These are phyloP conservation scores for Xanthoconium purpureum DNA, from an alignment of 768 basidiomycete genomes.

Conservation along the genomic window DNA sequence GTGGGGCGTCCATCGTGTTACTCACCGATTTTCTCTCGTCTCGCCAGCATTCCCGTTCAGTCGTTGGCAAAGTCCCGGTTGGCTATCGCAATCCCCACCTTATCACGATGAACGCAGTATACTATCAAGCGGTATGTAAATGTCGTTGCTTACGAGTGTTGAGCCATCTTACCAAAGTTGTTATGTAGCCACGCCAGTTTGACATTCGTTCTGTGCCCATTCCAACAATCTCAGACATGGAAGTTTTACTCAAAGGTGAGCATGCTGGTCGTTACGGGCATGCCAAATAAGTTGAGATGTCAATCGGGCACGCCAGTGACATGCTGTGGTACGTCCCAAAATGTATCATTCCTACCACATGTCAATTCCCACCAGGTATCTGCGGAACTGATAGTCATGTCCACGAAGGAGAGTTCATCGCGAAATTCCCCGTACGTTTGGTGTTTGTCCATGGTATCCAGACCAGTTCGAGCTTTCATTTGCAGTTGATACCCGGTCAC, in stretches of 20 bases:
- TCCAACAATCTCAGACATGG: slow-evolving; percentile 50
- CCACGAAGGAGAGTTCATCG: slow-evolving; percentile 58
- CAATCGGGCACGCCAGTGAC: slow-evolving; percentile 28
- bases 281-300: not conserved
- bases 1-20: not conserved
- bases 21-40: not conserved
- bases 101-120: slow-evolving; percentile 46
- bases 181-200: slow-evolving; percentile 44
- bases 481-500: slow-evolving; percentile 64
- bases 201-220: slow-evolving; percentile 51
- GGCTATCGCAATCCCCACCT: not conserved
- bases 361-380: slow-evolving; percentile 37
- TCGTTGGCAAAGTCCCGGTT: not conserved
- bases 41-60: not conserved
- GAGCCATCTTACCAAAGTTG: not conserved
- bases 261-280: not conserved
- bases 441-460: not conserved
- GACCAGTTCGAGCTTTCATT: not conserved
- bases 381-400: slow-evolving; percentile 58
- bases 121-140: slow-evolving; percentile 39
- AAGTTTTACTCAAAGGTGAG: slow-evolving; percentile 59
- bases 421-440: slow-evolving; percentile 45
- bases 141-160: slow-evolving; percentile 1
- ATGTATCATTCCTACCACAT: not conserved
- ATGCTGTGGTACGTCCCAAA: slow-evolving; percentile 35